Base-by-base conservation (phyloP, 768 basidiomycete genomes). In the Pleurotus cornucopiae region DNA sequence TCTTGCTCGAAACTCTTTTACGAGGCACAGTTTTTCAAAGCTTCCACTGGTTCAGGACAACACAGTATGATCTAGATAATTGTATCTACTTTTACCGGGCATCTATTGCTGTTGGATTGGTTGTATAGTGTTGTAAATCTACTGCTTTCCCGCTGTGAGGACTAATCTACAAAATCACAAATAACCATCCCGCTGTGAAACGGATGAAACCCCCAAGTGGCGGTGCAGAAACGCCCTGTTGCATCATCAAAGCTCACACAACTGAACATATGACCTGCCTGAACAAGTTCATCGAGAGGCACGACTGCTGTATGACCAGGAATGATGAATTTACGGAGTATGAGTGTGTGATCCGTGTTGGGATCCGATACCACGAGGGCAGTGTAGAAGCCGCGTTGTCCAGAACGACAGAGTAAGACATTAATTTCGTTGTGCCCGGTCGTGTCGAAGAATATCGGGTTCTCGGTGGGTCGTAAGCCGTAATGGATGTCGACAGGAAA, bases 1-100 rank as follows among this genome's bases (percentile, higher is more conserved):
- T 53, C 51, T 12, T 53, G 34, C 9, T 23, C 51, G 51, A 53
- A 53, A 41, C 51, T 53, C 16, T 53, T 53, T 37, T 53, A 53
- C 23, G 51, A 53, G 26, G 21, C 26, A 5, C 51, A 53, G 11
- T 39, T 53, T 12, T 39, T 53, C 39, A 53, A 41, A 25, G 51
- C 51, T 2, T 30, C 48, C 6, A 49, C 48, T 3, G 30, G 30
- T 34, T 34, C 30, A 34, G 30, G 30, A 9, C 9, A 34, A 34
- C 30, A 34, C 30, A 34, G 30, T 11, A 7, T 34, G 6, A 11
- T 34, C 30, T 34, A 34, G 30, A 34, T 2, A 11, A 11, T 9
- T 9, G 30, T 11, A 11, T 34, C 11, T 3, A 9, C 30, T 34
- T 25, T 34, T 34, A 34, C 7, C 11, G 30, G 30, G 30, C 9